Conservation (phyloP, 768 basidiomycete species). For the Scleroderma bovista region DNA sequence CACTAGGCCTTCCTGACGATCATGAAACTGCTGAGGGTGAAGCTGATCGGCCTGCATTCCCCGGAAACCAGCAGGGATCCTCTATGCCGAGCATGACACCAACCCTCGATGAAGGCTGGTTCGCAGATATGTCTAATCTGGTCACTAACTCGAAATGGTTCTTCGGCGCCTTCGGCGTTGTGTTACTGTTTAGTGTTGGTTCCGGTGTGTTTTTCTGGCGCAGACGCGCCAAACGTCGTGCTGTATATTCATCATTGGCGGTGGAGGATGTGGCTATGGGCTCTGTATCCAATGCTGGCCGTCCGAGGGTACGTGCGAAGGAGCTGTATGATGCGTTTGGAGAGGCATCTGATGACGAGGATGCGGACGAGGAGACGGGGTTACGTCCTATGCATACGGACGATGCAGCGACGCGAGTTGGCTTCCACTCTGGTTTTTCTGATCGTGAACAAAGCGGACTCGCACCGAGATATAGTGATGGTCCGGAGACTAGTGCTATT, state of each 20-base stretch:
- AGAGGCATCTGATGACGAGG: conserved; percentile 78
- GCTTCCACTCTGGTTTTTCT: conserved; percentile 76
- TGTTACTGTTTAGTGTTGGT: conserved; percentile 67
- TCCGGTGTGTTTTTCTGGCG: conserved; percentile 78
- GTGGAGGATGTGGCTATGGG: conserved; percentile 77
- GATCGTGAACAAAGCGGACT: conserved; percentile 53
- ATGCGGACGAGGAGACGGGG: conserved; percentile 66
- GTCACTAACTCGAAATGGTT: conserved; percentile 83
- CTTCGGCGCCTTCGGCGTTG: conserved; percentile 77
- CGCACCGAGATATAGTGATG: conserved; percentile 45
- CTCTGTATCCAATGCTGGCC: conserved; percentile 41
- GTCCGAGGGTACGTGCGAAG: conserved; percentile 53
- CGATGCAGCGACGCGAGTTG: conserved; percentile 34
- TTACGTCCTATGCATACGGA: conserved; percentile 39
- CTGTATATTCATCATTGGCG: conserved; percentile 54
- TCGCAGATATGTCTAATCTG: conserved; percentile 69
- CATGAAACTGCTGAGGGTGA: conserved; percentile 79
- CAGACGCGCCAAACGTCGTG: conserved; percentile 40
- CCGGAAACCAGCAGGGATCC: conserved; percentile 25
- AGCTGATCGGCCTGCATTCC: conserved; percentile 69
- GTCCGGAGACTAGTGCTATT: conserved; percentile 34
- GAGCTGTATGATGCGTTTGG: conserved; percentile 98
- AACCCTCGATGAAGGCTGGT: conserved; percentile 80
- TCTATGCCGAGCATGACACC: conserved; percentile 39
- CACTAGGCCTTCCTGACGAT: conserved; percentile 80